Conservation (phyloP, 257 asterid genomes). For the Jacaranda copaia region DNA sequence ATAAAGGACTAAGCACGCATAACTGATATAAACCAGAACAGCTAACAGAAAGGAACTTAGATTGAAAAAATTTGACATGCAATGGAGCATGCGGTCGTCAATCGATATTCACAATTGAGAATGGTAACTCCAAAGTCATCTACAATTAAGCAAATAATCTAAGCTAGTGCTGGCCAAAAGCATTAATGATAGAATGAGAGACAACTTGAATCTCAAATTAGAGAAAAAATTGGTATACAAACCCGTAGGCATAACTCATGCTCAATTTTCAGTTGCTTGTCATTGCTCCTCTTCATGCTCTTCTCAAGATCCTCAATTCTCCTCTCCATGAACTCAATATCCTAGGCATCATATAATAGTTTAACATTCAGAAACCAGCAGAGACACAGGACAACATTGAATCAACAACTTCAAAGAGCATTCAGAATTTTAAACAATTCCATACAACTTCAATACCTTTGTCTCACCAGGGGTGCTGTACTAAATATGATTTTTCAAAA, state of each 20-base stretch:
- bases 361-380: constrained; percentile 33
- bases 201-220: constrained; percentile 16
- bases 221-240: constrained; percentile 31
- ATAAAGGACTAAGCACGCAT: constrained; percentile 10
- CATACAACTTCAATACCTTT: constrained; percentile 23
- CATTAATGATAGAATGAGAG: constrained; percentile 5
- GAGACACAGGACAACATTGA: constrained; percentile 22
- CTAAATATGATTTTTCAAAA: not conserved
- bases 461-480: not conserved
- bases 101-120: not conserved
- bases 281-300: constrained; percentile 99
- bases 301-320: constrained; percentile 93
- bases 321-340: constrained; percentile 87
- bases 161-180: not conserved
- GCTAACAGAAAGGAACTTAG: not conserved
- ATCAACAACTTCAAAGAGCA: constrained; percentile 24
- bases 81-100: not conserved
- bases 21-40: not conserved
- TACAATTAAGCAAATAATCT: not conserved
- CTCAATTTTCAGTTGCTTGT: constrained; percentile 93
- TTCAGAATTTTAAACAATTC: constrained; percentile 13
- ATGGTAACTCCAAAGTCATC: not conserved
- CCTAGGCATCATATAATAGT: constrained; percentile 53
- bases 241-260: constrained; percentile 88
- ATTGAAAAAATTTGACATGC: not conserved